These are phyloP conservation scores for Malassezia nana DNA, from an alignment of 1,284 basidiomycete species.

Conservation along the genomic window DNA sequence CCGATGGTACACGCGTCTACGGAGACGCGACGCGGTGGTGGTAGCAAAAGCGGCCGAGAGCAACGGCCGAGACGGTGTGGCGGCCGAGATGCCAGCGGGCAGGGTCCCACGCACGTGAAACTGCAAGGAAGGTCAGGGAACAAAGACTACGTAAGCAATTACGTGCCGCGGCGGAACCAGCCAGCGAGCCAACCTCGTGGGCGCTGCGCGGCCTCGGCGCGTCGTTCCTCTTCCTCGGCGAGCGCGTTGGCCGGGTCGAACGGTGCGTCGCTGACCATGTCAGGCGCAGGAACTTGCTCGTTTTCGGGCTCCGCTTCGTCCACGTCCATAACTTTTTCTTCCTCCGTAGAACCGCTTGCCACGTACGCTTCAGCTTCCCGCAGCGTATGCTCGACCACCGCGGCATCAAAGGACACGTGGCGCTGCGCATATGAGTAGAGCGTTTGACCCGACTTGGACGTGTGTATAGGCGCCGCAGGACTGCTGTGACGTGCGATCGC, in stretches of 20 bases:
- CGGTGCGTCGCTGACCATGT: slow-evolving; percentile 15
- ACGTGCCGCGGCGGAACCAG: slow-evolving; percentile 26
- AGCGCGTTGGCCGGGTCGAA: slow-evolving; percentile 34
- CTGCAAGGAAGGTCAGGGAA: neutral
- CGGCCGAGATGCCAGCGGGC: slow-evolving; percentile 4
- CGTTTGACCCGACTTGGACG: slow-evolving; percentile 33
- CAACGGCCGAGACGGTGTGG: slow-evolving; percentile 2
- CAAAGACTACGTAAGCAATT: neutral
- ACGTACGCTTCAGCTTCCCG: slow-evolving; percentile 13
- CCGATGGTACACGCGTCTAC: slow-evolving; percentile 12
- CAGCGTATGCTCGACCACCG: slow-evolving; percentile 25
- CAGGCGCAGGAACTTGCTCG: neutral
- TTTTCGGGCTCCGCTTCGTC: slow-evolving; percentile 13
- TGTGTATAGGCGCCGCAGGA: slow-evolving; percentile 16
- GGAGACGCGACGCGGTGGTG: slow-evolving; percentile 15
- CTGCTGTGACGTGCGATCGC: neutral
- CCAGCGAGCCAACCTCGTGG: slow-evolving; percentile 35
- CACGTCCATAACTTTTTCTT: slow-evolving; percentile 7
- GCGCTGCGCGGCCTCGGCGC: slow-evolving; percentile 4
- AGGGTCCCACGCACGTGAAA: neutral
- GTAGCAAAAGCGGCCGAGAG: slow-evolving; percentile 16
- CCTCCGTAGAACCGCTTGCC: neutral
- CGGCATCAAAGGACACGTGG: slow-evolving; percentile 41
- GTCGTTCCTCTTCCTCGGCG: slow-evolving; percentile 33
- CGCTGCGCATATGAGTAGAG: slow-evolving; percentile 34